Percentiles rank a stretch among this genome's conserved stretches.
phyloP scores from a whole-genome alignment of 148 eudicot genomes.

The Nepenthes mirabilis region DNA sequence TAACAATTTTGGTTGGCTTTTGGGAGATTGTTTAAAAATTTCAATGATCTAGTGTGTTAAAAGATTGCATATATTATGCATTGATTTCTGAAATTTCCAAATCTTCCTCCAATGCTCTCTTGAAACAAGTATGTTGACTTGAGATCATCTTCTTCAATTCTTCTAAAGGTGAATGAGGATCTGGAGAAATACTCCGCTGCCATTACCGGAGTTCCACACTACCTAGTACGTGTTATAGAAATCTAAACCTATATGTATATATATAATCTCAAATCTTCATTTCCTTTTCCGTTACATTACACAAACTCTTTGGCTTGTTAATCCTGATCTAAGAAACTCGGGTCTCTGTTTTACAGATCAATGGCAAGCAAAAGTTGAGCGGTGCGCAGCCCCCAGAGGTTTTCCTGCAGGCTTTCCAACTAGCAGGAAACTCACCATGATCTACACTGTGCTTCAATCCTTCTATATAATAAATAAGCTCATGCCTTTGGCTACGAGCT shows the following conservation, averaged over 20 bases:
- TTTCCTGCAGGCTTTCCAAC: constrained; percentile 56
- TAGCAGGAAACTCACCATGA: constrained; percentile 21
- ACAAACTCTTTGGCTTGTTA: not conserved
- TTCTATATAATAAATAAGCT: too few species aligned
- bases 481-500: too few species aligned
- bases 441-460: not conserved
- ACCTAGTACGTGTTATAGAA: constrained; percentile 28
- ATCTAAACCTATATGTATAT: not conserved
- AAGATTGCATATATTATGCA: too few species aligned
- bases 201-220: constrained; percentile 64
- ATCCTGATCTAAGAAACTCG: not conserved
- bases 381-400: constrained; percentile 80
- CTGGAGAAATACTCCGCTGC: constrained; percentile 43
- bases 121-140: too few species aligned
- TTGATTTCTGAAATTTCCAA: too few species aligned
- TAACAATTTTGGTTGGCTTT: too few species aligned
- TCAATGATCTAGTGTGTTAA: too few species aligned
- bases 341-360: constrained; percentile 39
- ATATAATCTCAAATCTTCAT: not conserved
- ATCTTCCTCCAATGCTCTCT: too few species aligned
- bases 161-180: constrained; percentile 62
- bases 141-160: not conserved
- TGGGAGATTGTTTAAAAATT: too few species aligned
- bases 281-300: not conserved
- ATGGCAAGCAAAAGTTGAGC: constrained; percentile 52